Conservation (phyloP, 257 asterid species). For the Mitragyna speciosa region DNA sequence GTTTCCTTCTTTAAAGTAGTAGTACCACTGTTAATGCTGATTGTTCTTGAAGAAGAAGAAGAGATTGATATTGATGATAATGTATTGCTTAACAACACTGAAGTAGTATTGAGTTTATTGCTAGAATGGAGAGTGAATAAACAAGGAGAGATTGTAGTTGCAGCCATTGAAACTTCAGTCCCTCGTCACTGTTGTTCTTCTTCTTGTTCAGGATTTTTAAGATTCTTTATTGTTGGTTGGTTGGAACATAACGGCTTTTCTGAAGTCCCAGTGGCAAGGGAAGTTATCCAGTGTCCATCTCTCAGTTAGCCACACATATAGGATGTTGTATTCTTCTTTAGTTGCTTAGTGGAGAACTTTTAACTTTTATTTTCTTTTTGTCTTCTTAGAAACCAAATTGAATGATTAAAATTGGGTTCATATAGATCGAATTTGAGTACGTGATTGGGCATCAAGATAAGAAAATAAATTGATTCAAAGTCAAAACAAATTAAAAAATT, state of each 20-base stretch:
- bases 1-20: conserved; percentile 2
- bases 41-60: conserved; percentile 11
- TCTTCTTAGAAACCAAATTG: too few species aligned
- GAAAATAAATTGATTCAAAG: too few species aligned
- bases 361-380: too few species aligned
- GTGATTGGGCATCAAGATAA: too few species aligned
- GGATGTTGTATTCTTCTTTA: neutral
- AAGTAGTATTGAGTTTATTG: neutral
- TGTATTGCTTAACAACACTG: conserved; percentile 5
- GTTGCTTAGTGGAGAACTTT: too few species aligned
- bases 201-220: neutral
- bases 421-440: too few species aligned
- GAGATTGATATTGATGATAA: conserved; percentile 6
- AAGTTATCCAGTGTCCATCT: neutral
- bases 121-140: conserved; percentile 21
- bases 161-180: conserved; percentile 30
- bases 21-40: neutral
- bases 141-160: conserved; percentile 28
- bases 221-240: conserved; percentile 18
- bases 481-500: too few species aligned
- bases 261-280: neutral
- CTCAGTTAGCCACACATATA: neutral
- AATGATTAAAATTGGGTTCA: too few species aligned
- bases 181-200: neutral
- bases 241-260: conserved; percentile 23